These are phyloP conservation scores for Penicillium steckii DNA, from an alignment of 495 filamentous ascomycete genomes.

Conservation along the genomic window DNA sequence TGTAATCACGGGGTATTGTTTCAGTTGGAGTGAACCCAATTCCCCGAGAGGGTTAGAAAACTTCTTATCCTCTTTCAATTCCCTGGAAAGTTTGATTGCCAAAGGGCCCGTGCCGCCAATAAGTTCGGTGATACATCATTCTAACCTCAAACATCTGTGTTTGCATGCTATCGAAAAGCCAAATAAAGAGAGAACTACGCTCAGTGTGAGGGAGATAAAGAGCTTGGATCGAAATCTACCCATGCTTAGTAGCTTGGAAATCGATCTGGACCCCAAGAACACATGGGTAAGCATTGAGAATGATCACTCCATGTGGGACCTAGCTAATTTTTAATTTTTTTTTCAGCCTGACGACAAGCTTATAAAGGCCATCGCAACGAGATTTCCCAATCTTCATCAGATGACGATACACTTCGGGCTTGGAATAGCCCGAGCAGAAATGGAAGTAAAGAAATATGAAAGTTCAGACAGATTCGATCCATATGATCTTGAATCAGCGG, in stretches of 20 bases:
- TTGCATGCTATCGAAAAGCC: slow-evolving; percentile 8
- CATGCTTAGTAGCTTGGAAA: not conserved
- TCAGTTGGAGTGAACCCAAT: not conserved
- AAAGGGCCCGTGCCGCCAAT: slow-evolving; percentile 6
- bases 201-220: not conserved
- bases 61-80: slow-evolving; percentile 10
- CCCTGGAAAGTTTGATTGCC: slow-evolving; percentile 8
- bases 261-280: slow-evolving; percentile 2
- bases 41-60: not conserved
- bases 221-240: not conserved
- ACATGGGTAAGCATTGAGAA: slow-evolving; percentile 6
- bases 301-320: not conserved
- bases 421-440: not conserved
- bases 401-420: slow-evolving; percentile 1
- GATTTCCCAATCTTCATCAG: slow-evolving; percentile 2
- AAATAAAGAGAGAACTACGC: not conserved
- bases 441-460: not conserved
- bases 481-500: too few relatives aligned
- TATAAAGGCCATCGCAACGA: not conserved
- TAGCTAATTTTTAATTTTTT: not conserved
- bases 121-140: slow-evolving; percentile 1
- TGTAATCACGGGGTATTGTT: not conserved
- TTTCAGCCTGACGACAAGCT: slow-evolving; percentile 1
- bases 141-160: slow-evolving; percentile 9
- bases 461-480: too few relatives aligned